Evolutionary conservation across 2,329 filamentous ascomycete genomes (phyloP).

Genomic region (Pseudocercospora musae): DNA sequence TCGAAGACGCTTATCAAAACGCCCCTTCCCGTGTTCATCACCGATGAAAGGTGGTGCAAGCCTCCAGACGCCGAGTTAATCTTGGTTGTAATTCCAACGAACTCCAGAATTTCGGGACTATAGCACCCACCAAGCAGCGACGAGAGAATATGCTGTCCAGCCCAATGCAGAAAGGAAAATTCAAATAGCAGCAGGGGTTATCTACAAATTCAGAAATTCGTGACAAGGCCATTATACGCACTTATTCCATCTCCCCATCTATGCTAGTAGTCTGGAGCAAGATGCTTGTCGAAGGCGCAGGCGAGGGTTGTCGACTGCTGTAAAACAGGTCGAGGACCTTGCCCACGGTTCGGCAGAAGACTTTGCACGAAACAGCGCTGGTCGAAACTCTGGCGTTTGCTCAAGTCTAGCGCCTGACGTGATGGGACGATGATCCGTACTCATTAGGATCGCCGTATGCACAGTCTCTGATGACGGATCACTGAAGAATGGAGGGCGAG

Average conservation of each 20-base stretch:
- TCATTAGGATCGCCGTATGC: constrained; percentile 22
- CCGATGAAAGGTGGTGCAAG: background rate
- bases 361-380: background rate
- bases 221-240: constrained; percentile 4
- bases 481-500: constrained; percentile 17
- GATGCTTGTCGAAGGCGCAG: background rate
- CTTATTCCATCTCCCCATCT: background rate
- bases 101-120: background rate
- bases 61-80: background rate
- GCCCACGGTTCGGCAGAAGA: background rate
- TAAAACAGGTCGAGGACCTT: constrained; percentile 20
- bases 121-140: background rate
- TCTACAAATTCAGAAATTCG: constrained; percentile 7
- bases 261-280: background rate
- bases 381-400: background rate
- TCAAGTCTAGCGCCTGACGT: background rate
- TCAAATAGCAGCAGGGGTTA: background rate
- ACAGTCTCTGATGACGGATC: constrained; percentile 21
- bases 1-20: background rate
- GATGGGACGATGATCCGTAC: constrained; percentile 4
- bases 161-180: constrained; percentile 2
- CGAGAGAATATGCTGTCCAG: background rate
- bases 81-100: background rate
- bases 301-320: constrained; percentile 3
- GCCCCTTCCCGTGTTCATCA: background rate